Conservation (phyloP, 2,329 filamentous ascomycete genomes). For the Ophiostoma angusticollis region DNA sequence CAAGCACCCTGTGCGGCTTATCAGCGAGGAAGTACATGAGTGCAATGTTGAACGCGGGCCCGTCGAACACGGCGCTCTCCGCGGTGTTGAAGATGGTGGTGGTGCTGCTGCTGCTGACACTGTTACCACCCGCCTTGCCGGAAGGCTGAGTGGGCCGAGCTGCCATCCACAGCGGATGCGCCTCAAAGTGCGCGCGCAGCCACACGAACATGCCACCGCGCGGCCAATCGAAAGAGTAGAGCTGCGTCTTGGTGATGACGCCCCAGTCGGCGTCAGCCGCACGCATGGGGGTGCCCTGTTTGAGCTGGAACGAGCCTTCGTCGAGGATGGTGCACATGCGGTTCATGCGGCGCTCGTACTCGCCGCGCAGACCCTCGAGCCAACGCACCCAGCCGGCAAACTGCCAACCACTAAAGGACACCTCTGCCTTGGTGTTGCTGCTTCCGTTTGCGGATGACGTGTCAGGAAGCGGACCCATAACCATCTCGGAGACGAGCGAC, state of each 20-base stretch:
- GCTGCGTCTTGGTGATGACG: conserved; percentile 58
- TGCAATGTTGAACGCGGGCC: conserved; percentile 45
- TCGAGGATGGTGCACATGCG: conserved; percentile 65
- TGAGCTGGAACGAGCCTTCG: conserved; percentile 50
- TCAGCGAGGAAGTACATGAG: conserved; percentile 60
- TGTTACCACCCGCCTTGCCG: neutral
- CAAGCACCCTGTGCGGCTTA: conserved; percentile 56
- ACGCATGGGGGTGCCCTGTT: conserved; percentile 40
- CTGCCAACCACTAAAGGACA: conserved; percentile 51
- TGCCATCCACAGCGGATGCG: conserved; percentile 53
- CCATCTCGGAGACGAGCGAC: conserved; percentile 60
- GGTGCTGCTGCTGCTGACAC: conserved; percentile 4
- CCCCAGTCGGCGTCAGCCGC: conserved; percentile 50
- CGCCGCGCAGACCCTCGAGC: conserved; percentile 71
- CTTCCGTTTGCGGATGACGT: conserved; percentile 10
- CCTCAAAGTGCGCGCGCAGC: conserved; percentile 58
- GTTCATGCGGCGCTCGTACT: conserved; percentile 76
- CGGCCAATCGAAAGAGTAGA: conserved; percentile 69
- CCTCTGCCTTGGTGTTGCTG: conserved; percentile 17
- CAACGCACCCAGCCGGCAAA: conserved; percentile 81
- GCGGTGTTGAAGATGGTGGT: conserved; percentile 13
- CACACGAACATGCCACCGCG: conserved; percentile 89
- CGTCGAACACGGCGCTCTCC: conserved; percentile 31
- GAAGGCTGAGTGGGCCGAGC: conserved; percentile 15
- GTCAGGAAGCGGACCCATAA: conserved; percentile 56